Evolutionary conservation across 2,329 filamentous ascomycete genomes (phyloP), one percentile per base, ranked within the genome.

Genomic region (Canariomyces notabilis): DNA sequence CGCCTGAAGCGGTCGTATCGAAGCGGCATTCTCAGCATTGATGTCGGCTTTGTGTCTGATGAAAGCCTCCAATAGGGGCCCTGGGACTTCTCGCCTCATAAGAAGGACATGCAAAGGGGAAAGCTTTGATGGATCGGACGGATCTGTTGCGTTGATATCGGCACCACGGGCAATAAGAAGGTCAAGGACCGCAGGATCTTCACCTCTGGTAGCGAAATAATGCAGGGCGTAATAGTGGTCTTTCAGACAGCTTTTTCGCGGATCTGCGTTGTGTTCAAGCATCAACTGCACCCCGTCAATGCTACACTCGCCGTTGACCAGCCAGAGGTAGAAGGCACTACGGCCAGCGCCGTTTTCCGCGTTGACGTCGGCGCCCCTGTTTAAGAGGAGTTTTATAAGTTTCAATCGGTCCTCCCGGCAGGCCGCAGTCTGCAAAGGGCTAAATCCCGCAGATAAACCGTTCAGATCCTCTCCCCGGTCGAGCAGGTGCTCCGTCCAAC

Each of bases 341-440:
- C 22, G 31, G 4, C 21, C 44, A 2, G 12, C 32, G 2, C 32
- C 45, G 20, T 46, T 45, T 19, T 48, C 37, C 12, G 51, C 34
- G 26, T 56, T 56, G 36, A 50, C 18, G 15, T 54, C 52, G n/a
- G 44, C 50, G 1, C 54, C 54, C 11, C 16, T 16, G 1, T 46
- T 21, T 32, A 56, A 9, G 12, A 56, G 22, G 7, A 54, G n/a
- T 41, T 46, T 39, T 32, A 56, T 36, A 11, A 44, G 44, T 1
- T 42, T 37, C 3, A 44, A 34, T 1, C 45, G 11, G 0, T 21
- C 12, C n/a, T 37, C 23, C 8, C 26, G 22, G 21, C 23, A 43
- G 1, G 51, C 49, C 5, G 51, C 53, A 5, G 48, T 51, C 16
- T 55, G 53, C 6, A 53, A 11, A 4, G 53, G 37, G 18, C 23